Base-by-base conservation (phyloP, 2,329 filamentous ascomycete species). In the Exophiala sideris region DNA sequence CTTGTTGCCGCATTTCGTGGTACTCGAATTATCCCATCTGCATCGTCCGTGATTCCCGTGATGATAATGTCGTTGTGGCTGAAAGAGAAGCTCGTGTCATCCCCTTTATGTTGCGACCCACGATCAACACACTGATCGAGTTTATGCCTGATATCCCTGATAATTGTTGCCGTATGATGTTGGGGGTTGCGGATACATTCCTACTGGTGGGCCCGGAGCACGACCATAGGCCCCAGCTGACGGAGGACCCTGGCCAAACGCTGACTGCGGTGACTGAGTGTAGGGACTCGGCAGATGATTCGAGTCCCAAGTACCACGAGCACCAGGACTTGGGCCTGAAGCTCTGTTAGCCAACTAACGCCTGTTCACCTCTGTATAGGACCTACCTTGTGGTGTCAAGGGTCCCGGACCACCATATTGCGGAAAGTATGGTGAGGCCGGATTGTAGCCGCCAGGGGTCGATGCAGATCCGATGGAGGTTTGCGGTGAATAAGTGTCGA, bases 181-280 rank as follows among this genome's bases (percentile, higher is more conserved):
- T 29, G 52, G 57, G 18, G 57, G 57, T 36, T 60, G 57, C 45
- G 54, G 57, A 38, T 48, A 60, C 51, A 60, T 54, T 33, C 54
- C 57, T 29, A 51, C 54, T 21, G 57, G 57, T 36, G 54, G 41
- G 14, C 39, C 41, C 59, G 79, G 79, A 61, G 88, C 89, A 68
- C 90, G 89, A 59, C 89, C 89, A 68, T 91, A 96, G 58, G 89
- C 89, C 65, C 88, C 89, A 64, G 88, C 87, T 68, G 87, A 94
- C 63, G 76, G 78, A 35, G 79, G 78, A 78, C 85, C 66, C 80
- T 86, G 73, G 55, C 79, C 80, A 66, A 85, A 91, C 44, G 67
- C 71, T 50, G 70, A 68, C 66, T 77, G 76, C 39, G 67, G 71
- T 39, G 71, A 69, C 29, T 68, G 70, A 35, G 66, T 67, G 55